A percentile compares a stretch with the other conserved stretches of the same genome.
These are phyloP conservation scores for Colletotrichum abscissum DNA, from an alignment of 2,329 filamentous ascomycete genomes.

Conservation along the genomic window DNA sequence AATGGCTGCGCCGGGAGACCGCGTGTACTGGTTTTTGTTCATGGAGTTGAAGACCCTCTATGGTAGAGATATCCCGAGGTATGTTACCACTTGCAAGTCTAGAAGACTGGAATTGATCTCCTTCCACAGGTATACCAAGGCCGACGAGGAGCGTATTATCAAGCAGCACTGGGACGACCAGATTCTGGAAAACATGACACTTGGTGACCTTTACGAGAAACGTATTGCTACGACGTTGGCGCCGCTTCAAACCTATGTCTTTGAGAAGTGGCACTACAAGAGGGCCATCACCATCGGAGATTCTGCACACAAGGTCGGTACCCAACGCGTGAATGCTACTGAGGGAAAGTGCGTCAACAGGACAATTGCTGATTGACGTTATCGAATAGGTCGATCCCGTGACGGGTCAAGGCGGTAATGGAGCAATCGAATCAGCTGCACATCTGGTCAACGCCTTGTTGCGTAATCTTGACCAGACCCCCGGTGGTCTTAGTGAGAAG, in stretches of 20 bases:
- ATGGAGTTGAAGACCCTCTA: no score
- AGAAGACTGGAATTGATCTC: no score
- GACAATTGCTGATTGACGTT: not conserved
- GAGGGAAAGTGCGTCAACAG: not conserved
- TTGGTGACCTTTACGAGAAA: not conserved
- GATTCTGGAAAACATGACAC: not conserved
- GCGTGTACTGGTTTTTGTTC: no score
- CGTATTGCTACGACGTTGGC: not conserved
- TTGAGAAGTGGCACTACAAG: not conserved
- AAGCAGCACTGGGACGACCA: no score
- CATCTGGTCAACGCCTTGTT: not conserved
- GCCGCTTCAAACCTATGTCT: not conserved
- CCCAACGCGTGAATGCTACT: not conserved
- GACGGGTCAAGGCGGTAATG: not conserved
- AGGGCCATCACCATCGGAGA: not conserved
- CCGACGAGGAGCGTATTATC: no score
- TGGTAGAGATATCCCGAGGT: no score
- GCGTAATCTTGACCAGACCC: no score
- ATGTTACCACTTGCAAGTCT: no score
- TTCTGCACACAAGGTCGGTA: not conserved
- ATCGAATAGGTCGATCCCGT: not conserved
- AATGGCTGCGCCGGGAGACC: no score
- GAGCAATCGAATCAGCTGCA: not conserved
- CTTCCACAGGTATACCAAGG: no score
- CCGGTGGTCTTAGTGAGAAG: no score